Evolutionary conservation across 177 flowering plant genomes (phyloP).

Genomic region (Vitis hybrid): DNA sequence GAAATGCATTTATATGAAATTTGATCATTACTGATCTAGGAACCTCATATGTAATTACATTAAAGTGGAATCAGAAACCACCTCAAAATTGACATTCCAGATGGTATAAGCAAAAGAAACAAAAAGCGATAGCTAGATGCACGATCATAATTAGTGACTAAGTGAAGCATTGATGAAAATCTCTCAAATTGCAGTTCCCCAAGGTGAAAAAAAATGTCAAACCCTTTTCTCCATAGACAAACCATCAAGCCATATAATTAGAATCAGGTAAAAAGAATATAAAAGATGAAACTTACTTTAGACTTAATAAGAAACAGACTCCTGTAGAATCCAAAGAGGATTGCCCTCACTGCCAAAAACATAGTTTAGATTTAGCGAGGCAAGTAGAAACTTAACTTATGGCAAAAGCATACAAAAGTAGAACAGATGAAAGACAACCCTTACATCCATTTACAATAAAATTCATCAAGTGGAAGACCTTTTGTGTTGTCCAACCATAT

Average conservation of each 20-base stretch:
- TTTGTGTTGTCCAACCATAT: constrained; percentile 90
- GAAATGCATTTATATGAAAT: no score
- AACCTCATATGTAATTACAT: no score
- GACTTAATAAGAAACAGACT: constrained; percentile 49
- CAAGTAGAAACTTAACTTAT: not conserved
- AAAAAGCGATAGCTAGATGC: no score
- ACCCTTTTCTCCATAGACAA: no score
- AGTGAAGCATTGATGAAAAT: no score
- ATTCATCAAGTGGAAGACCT: constrained; percentile 80
- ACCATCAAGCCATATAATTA: not conserved
- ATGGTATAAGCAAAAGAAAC: no score
- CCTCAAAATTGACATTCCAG: no score
- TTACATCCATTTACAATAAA: constrained; percentile 80
- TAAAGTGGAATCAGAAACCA: no score
- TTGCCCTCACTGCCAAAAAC: constrained; percentile 58
- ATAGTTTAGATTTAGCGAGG: not conserved
- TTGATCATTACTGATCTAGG: no score
- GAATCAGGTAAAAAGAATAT: not conserved
- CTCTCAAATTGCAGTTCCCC: no score
- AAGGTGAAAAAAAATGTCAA: no score
- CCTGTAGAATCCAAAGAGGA: constrained; percentile 65
- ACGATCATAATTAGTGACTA: no score
- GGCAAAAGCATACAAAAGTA: not conserved
- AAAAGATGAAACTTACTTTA: constrained; percentile 37
- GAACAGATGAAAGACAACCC: constrained; percentile 10